Evolutionary conservation across 805 yeast species (phyloP), one percentile per base, ranked within the genome.

Genomic region (Candida easanensis): DNA sequence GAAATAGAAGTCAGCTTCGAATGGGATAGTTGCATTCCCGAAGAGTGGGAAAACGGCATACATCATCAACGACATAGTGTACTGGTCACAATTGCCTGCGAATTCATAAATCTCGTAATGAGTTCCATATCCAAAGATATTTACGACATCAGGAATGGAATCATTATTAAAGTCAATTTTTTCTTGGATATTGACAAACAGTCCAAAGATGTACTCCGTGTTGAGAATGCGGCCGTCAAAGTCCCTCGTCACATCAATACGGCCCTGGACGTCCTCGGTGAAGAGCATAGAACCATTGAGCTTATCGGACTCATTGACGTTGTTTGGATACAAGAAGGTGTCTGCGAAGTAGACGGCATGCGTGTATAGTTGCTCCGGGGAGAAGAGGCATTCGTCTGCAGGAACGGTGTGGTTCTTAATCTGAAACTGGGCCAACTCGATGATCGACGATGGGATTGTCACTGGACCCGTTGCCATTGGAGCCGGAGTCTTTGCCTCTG

Each of bases 371-470:
- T 46, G 40, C 21, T 21, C 19, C 7, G 28, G 49, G n/a, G 45
- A 11, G 33, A 33, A 46, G 17, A 23, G 33, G 15, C 38, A 41
- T 13, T 30, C 16, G 10, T 18, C 18, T 7, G 19, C n/a, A n/a
- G n/a, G n/a, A n/a, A n/a, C 6, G 25, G 16, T 3, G 32, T 34
- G 38, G 33, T 22, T 11, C 2, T 6, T 17, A 13, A 17, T 10
- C n/a, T 37, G 17, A 3, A 4, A 18, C 19, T 34, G 16, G 2
- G 39, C 39, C 15, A 19, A 26, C 5, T 20, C 27, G 22, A 13
- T 18, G 35, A 45, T 62, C 8, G 17, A 11, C 4, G 33, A 20
- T 5, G 97, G 48, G 18, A 45, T 45, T 13, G 22, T 20, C n/a
- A 26, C 30, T 26, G 30, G 30, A 13, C 30, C 30, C n/a, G 30